Base-by-base conservation (phyloP, 2,329 filamentous ascomycete species). In the Chrysoporthe deuterocubensis region DNA sequence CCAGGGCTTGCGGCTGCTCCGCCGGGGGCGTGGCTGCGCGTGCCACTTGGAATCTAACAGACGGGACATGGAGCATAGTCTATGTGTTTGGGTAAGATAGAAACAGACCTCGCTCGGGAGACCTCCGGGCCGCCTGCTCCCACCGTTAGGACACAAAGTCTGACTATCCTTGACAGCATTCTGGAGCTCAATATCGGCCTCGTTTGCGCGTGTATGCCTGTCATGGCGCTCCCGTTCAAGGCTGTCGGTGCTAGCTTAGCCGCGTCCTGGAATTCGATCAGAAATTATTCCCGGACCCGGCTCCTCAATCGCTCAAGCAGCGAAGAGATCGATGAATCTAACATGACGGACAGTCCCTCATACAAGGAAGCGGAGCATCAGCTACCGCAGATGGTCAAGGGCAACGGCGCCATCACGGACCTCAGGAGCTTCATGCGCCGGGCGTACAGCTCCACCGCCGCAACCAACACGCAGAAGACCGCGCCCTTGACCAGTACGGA, bases 181-280 rank as follows among this genome's bases (percentile, higher is more conserved):
- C 50, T 64, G 16, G 62, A 64, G 42, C 62, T 64, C 37, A 64
- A 43, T 14, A 64, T 64, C 37, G 62, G 62, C 21, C 48, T 64
- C 37, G 46, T 64, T 16, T 64, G 50, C 50, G 62, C 62, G 9
- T 64, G 62, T 14, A 57, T 46, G 52, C 62, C 62, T 43, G 62
- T 64, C 21, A 50, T 64, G 32, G 48, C 62, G 16, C 62, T 64
- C 13, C 62, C 62, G n/a, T 34, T 64, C 50, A 64, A 64, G 21
- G 32, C n/a, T 7, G 26, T 57, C 14, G 50, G 26, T 32, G 6
- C 48, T 13, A 64, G 37, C 21, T n/a, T 64, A 46, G 50, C n/a
- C 1, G 26, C 52, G 26, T 64, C 62, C 18, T 64, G 62, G 62
- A 64, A 40, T 1, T 34, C 52, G 6, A 2, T 64, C 21, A 64